These are phyloP conservation scores for Ceratocystis variospora DNA, from an alignment of 2,329 filamentous ascomycete species.

Conservation along the genomic window DNA sequence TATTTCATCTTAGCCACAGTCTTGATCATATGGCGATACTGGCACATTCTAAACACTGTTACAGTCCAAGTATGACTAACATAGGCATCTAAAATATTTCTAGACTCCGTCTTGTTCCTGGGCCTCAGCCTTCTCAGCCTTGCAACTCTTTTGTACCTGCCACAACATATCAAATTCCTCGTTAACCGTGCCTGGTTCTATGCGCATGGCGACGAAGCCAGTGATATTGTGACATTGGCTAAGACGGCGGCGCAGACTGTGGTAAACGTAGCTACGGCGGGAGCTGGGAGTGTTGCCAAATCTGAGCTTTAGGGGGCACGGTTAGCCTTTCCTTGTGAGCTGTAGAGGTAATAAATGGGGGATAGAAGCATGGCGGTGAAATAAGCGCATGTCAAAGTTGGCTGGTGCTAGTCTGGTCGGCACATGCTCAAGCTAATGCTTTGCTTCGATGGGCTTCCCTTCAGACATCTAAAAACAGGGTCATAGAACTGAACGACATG, in stretches of 20 bases:
- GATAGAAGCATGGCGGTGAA: background rate
- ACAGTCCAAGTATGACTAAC: slow-evolving; percentile 1
- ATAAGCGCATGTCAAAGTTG: background rate
- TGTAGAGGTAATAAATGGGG: background rate
- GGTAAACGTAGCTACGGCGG: slow-evolving; percentile 25
- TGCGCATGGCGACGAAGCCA: slow-evolving; percentile 63
- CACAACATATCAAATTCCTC: slow-evolving; percentile 74
- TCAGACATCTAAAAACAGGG: background rate
- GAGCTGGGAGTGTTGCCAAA: slow-evolving; percentile 22
- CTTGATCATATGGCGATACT: background rate
- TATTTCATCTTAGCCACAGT: background rate
- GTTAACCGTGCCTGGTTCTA: slow-evolving; percentile 86
- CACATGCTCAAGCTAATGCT: background rate
- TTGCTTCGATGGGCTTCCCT: background rate
- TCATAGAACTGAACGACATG: background rate
- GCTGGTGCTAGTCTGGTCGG: background rate
- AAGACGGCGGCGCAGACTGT: slow-evolving; percentile 27
- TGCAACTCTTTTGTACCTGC: slow-evolving; percentile 81
- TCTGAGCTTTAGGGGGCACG: slow-evolving; percentile 25
- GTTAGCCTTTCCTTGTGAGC: background rate
- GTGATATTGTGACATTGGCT: slow-evolving; percentile 34
- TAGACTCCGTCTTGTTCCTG: slow-evolving; percentile 85
- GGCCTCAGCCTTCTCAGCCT: slow-evolving; percentile 75
- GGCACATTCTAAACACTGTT: slow-evolving; percentile 13
- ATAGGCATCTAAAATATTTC: background rate